Evolutionary conservation across 768 basidiomycete species (phyloP), one percentile per base, ranked within the genome.

Genomic region (Cyclocybe cylindracea): DNA sequence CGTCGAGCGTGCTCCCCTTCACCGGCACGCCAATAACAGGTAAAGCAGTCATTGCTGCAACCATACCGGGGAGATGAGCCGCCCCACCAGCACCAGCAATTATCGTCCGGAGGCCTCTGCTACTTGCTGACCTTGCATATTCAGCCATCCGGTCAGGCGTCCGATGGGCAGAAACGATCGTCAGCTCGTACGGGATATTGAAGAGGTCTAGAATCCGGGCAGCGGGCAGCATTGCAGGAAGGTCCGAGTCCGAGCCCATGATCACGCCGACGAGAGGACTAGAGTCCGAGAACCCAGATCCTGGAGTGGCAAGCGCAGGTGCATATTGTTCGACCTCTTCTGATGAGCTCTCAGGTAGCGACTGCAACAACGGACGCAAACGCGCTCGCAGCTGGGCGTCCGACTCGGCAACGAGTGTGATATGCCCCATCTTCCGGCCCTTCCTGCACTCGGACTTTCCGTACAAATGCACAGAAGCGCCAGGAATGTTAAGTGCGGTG

Each of bases 31-130:
- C 96, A 32, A 99, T 83, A 0, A 99, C 93, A 0, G 97, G 96
- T 46, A 98, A 67, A 2, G 85, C 77, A 0, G 94, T 96, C 87
- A 97, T 86, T 14, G 91, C 87, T 4, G 96, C 97, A 1, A 98
- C 93, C 97, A 99, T 99, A 0, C 97, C 97, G 0, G 97, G 97
- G 1, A 99, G 73, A 72, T 99, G 97, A 4, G 96, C 97, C 1
- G 97, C 96, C 0, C 97, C 97, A n/a, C 97, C 97, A 5, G 97
- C 97, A 5, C 96, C 96, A 2, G 96, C 96, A 39, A 99, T 87
- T 68, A 99, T 84, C 4, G 80, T 82, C 41, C 88, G 72, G 38
- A 90, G 58, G 2, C 89, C 90, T 4, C 88, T 74, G 13, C 77
- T 66, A 1, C 79, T 76, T 0, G 94, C 95, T 7, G 81, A 78